Evolutionary conservation across 768 basidiomycete species (phyloP), one percentile per base, ranked within the genome.

Genomic region (Boletus reticuloceps): DNA sequence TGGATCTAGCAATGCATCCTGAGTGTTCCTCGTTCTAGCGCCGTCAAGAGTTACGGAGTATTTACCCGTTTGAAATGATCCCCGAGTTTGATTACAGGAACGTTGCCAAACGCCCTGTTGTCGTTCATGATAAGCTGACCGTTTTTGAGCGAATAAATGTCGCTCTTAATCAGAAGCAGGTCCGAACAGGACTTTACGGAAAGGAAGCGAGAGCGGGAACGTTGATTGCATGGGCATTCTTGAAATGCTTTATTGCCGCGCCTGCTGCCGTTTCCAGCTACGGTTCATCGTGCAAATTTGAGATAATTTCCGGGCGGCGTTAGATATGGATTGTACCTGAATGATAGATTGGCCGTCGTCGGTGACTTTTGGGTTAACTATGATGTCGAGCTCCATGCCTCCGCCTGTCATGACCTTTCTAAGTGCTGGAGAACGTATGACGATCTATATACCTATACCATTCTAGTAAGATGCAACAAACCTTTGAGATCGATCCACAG

Each of bases 71-170:
- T 97, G 84, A 98, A 97, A 70, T 91, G 89, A 72, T 94, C 92
- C 43, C 94, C 94, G 47, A 97, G 83, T 78, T 97, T 97, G 81
- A 98, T 91, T 47, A 96, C 93, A n/a, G 94, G 96, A 27, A 91
- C 96, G 76, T 95, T 96, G 75, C 25, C 25, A 25, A 25, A 25
- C 25, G 1, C 25, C 25, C 25, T 25, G 25, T 6, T 25, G 25
- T 25, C 25, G 25, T 89, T 92, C 79, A 97, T 89, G 25, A 91
- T 81, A 55, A 96, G 81, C 63, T 88, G 88, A 19, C 94, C 25
- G 25, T 25, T 25, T 71, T 86, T 77, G 48, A 97, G 79, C 51
- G 89, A 89, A 76, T 97, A 98, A 62, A 97, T 86, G 70, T 94
- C 91, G 56, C 87, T 90, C 77, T 91, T 96, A 78, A 94, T 91